These are phyloP conservation scores for Exophiala lecanii-corni DNA, from an alignment of 2,329 filamentous ascomycete genomes.

Conservation along the genomic window DNA sequence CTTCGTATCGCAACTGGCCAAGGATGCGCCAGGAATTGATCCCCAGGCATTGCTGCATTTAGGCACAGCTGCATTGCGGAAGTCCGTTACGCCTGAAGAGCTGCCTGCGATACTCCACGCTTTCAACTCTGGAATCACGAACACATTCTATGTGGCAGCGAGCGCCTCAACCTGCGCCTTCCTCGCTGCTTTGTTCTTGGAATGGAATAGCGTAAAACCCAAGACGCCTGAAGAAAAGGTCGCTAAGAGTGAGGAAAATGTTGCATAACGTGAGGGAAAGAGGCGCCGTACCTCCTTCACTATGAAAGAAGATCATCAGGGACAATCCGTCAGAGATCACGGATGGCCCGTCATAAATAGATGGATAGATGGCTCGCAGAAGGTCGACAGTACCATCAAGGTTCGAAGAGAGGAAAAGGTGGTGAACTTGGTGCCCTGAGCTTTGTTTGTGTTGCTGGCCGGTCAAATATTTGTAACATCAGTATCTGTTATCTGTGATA, in stretches of 20 bases:
- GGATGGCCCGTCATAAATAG: background rate
- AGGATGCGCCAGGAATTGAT: background rate
- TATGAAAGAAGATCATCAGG: conserved; percentile 1
- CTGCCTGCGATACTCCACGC: background rate
- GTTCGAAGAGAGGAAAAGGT: background rate
- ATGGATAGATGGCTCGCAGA: background rate
- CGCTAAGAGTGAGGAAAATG: background rate
- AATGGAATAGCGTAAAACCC: background rate
- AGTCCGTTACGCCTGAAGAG: background rate
- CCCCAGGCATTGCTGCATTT: background rate
- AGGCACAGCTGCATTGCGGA: background rate
- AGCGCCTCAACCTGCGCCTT: background rate
- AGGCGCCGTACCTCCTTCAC: background rate
- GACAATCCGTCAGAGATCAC: background rate
- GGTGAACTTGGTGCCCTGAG: background rate
- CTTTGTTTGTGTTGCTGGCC: background rate
- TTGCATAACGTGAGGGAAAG: background rate
- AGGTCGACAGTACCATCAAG: background rate
- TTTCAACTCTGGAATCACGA: background rate
- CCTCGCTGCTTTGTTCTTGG: background rate
- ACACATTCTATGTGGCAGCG: background rate
- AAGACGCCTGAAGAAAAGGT: background rate
- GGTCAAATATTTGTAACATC: background rate
- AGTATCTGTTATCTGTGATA: background rate
- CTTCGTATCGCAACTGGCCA: background rate